Conservation (phyloP, 2,329 filamentous ascomycete species). For the Purpureocillium lavendulum region DNA sequence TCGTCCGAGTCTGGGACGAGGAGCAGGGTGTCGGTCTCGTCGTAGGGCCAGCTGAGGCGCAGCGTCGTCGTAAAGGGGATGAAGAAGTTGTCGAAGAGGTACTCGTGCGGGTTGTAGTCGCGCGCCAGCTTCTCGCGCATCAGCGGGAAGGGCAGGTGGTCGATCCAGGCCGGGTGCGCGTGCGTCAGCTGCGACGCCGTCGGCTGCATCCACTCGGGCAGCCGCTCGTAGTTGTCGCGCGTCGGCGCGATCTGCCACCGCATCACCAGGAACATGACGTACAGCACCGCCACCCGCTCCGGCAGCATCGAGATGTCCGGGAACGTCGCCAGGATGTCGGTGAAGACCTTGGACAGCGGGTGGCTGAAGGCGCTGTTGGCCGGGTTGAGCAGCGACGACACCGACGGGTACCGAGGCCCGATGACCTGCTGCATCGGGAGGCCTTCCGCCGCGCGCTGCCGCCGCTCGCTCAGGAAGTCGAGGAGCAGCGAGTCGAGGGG, state of each 20-base stretch:
- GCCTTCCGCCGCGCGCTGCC: conserved; percentile 57
- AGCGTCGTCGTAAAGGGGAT: conserved; percentile 71
- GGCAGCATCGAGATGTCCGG: conserved; percentile 70
- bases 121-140: conserved; percentile 62
- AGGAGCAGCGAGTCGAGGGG: conserved; percentile 72
- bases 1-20: conserved; percentile 51
- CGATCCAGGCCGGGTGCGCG: conserved; percentile 72
- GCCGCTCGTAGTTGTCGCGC: conserved; percentile 66
- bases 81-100: conserved; percentile 74
- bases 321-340: conserved; percentile 77
- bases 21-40: conserved; percentile 61
- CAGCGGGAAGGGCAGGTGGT: conserved; percentile 70
- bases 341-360: conserved; percentile 76
- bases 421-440: conserved; percentile 56
- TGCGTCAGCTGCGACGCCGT: conserved; percentile 55
- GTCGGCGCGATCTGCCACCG: conserved; percentile 78
- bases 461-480: conserved; percentile 66
- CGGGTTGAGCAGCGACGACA: conserved; percentile 70
- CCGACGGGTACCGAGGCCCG: conserved; percentile 71
- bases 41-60: conserved; percentile 78
- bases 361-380: conserved; percentile 55
- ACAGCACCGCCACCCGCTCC: conserved; percentile 74
- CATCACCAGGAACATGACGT: conserved; percentile 81
- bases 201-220: conserved; percentile 68
- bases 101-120: conserved; percentile 37